A percentile compares a stretch with the other conserved stretches of the same genome.
Evolutionary conservation across 2,329 filamentous ascomycete species (phyloP).

Genomic region (Epichloe scottii): DNA sequence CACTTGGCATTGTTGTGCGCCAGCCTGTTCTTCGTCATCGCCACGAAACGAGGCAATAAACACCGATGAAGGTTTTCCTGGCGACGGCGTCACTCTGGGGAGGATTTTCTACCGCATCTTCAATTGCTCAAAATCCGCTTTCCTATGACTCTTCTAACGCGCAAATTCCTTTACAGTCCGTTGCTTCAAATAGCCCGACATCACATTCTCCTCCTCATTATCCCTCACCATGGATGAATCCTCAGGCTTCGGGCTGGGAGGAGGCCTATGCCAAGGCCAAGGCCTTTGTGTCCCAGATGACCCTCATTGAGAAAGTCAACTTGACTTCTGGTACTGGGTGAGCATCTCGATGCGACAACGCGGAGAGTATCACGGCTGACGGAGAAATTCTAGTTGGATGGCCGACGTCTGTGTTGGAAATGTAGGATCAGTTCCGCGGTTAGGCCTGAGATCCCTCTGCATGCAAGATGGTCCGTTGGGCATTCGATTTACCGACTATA

Average conservation of each 20-base stretch:
- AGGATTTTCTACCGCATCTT: neutral
- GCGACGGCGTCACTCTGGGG: neutral
- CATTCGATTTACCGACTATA: conserved; percentile 64
- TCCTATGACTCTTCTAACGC: conserved; percentile 11
- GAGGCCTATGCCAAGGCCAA: conserved; percentile 64
- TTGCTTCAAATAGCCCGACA: conserved; percentile 12
- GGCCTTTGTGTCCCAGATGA: conserved; percentile 71
- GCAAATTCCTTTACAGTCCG: conserved; percentile 10
- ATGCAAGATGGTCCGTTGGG: conserved; percentile 79
- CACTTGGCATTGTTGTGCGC: neutral
- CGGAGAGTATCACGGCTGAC: neutral
- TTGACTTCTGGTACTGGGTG: conserved; percentile 82
- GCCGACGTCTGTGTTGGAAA: conserved; percentile 69
- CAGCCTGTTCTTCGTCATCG: too few species aligned
- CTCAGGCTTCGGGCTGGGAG: conserved; percentile 58
- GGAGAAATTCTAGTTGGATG: conserved; percentile 19
- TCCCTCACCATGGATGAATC: conserved; percentile 78
- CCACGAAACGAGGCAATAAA: neutral
- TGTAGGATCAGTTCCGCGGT: conserved; percentile 53
- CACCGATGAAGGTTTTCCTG: neutral
- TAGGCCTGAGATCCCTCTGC: conserved; percentile 64
- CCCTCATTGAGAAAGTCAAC: conserved; percentile 83
- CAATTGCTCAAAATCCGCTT: neutral
- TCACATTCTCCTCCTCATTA: conserved; percentile 51
- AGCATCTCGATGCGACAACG: conserved; percentile 17